Percentiles rank a stretch among this genome's conserved stretches.
These are phyloP conservation scores for Podospora didyma DNA, from an alignment of 495 filamentous ascomycete species.

Conservation along the genomic window DNA sequence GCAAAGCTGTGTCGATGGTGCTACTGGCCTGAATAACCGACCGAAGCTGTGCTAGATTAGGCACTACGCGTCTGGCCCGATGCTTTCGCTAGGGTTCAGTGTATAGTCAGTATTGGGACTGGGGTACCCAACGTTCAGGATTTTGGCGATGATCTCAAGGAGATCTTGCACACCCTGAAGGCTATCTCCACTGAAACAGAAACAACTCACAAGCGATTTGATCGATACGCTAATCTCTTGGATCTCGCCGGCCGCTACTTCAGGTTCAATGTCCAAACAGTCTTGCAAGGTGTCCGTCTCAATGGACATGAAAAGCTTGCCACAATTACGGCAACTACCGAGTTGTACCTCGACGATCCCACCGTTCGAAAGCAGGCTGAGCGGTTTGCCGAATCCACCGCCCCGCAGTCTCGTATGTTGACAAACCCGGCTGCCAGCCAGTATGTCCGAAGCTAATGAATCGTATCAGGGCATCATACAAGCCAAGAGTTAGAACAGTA, in stretches of 20 bases:
- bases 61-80: neutral
- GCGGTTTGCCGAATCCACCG: too few species aligned
- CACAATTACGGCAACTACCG: neutral
- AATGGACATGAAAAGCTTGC: neutral
- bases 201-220: neutral
- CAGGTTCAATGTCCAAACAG: neutral
- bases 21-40: too few species aligned
- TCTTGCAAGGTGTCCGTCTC: neutral
- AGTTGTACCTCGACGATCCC: neutral
- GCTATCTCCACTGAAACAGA: neutral
- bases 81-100: neutral
- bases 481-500: too few species aligned
- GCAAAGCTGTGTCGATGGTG: too few species aligned
- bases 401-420: too few species aligned
- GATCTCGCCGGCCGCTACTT: neutral
- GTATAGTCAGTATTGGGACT: constrained; percentile 1
- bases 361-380: too few species aligned
- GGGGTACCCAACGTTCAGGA: neutral
- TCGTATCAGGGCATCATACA: too few species aligned
- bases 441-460: too few species aligned
- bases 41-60: neutral
- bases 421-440: too few species aligned
- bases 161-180: too few species aligned
- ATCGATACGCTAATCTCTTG: neutral
- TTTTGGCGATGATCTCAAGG: neutral